Percentiles rank a stretch among this genome's conserved stretches.
Evolutionary conservation across 768 basidiomycete genomes (phyloP).

Genomic region (Russula earlei): DNA sequence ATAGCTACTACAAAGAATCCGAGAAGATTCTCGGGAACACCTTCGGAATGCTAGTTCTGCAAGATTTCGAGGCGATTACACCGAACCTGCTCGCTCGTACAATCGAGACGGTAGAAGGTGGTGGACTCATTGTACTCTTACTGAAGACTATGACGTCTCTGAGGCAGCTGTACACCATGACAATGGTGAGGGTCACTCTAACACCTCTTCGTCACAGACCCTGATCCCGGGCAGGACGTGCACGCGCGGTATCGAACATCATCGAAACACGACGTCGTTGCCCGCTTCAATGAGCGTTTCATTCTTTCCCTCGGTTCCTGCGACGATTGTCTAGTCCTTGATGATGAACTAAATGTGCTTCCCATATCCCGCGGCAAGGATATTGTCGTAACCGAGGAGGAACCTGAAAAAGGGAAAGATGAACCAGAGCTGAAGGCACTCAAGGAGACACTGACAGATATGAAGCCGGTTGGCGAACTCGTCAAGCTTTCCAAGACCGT

Average conservation of each 20-base stretch:
- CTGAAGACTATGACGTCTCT: slow-evolving; percentile 94
- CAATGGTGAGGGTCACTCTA: slow-evolving; percentile 38
- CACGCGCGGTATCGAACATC: slow-evolving; percentile 91
- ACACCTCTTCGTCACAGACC: neutral
- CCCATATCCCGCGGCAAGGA: slow-evolving; percentile 94
- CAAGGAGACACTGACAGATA: slow-evolving; percentile 67
- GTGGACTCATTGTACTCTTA: slow-evolving; percentile 78
- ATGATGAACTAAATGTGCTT: slow-evolving; percentile 96
- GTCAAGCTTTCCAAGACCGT: slow-evolving; percentile 85
- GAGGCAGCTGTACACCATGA: slow-evolving; percentile 87
- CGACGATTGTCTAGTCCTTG: slow-evolving; percentile 85
- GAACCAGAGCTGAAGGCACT: slow-evolving; percentile 69
- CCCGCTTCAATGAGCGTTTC: slow-evolving; percentile 98
- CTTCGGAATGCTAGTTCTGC: slow-evolving; percentile 92
- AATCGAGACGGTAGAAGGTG: slow-evolving; percentile 97
- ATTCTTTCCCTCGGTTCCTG: slow-evolving; percentile 94
- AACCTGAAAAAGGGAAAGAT: slow-evolving; percentile 38
- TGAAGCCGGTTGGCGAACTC: slow-evolving; percentile 81
- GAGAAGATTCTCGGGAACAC: slow-evolving; percentile 96
- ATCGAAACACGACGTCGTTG: slow-evolving; percentile 78
- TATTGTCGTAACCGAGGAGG: slow-evolving; percentile 56
- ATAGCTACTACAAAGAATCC: slow-evolving; percentile 89
- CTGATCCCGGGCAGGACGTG: slow-evolving; percentile 60
- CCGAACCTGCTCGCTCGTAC: slow-evolving; percentile 95
- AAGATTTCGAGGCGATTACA: slow-evolving; percentile 97